Evolutionary conservation across 306 rosid species (phyloP), one percentile per base, ranked within the genome.

Genomic region (Pterocarpus santalinus): DNA sequence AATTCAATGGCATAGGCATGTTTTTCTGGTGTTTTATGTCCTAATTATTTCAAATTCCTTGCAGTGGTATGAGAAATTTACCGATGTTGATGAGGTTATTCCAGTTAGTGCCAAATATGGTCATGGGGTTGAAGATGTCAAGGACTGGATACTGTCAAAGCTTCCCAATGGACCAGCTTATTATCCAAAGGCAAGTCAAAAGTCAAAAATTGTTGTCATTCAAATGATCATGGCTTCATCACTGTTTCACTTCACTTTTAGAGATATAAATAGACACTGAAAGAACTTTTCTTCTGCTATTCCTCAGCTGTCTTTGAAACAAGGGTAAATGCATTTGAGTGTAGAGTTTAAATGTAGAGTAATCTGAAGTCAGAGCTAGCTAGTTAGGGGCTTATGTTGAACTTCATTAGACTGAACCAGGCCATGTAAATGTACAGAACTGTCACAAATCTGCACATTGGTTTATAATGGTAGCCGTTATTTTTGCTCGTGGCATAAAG

Each of bases 71-170:
- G 94, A 94, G 75, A 95, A 93, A 85, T 91, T 89, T 73, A 90
- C 94, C 12, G 78, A 91, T 38, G 91, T 88, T 66, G 99, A 95
- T 70, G 99, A 93, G 87, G 94, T 95, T 70, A 95, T 95, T 83
- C 99, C 99, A 47, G 99, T 93, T 77, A 95, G 99, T 87, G 98
- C 99, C 76, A 95, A 93, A 85, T 90, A 82, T 74, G 98, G 99
- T 13, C 97, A 95, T 28, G 99, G 99, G 43, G 86, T 95, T 74
- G 97, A 93, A 75, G 98, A 95, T 62, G 91, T 95, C 78, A 93
- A 88, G 90, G 91, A 92, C 52, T 95, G 99, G 98, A 90, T 95
- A 82, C 86, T 93, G 75, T 93, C 97, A 68, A 93, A 95, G 87
- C 93, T 95, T 79, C 99, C 98, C 5, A 5, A 87, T 15, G 99